Evolutionary conservation across 768 basidiomycete genomes (phyloP).

Genomic region (Russula abietina): DNA sequence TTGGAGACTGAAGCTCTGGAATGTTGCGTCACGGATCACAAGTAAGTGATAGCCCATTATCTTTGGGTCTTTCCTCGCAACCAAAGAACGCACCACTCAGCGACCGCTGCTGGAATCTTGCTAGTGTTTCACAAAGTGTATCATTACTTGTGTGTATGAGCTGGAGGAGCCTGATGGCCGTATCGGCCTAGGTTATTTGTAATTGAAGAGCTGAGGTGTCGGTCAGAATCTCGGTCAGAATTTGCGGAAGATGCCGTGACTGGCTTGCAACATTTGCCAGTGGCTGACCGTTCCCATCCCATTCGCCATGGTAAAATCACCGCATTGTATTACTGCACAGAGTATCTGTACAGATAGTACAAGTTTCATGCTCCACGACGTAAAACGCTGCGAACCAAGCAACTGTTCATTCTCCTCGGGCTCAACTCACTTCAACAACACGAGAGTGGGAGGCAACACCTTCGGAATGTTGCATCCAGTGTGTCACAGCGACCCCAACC

Average conservation of each 20-base stretch:
- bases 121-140: neutral
- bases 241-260: neutral
- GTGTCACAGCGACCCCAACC: neutral
- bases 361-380: neutral
- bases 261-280: too few species aligned
- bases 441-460: slow-evolving; percentile 6
- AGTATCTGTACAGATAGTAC: neutral
- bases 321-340: neutral
- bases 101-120: neutral
- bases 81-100: neutral
- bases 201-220: too few species aligned
- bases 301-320: neutral
- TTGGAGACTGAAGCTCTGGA: too few species aligned
- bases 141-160: neutral
- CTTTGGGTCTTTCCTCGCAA: neutral
- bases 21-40: too few species aligned
- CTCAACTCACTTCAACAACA: slow-evolving; percentile 3
- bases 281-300: neutral
- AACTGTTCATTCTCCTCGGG: neutral
- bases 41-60: neutral
- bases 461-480: neutral
- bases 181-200: neutral
- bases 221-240: too few species aligned
- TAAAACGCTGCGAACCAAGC: slow-evolving; percentile 26
- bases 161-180: neutral